Base-by-base conservation (phyloP, 2,329 filamentous ascomycete genomes). In the Fusarium ramigenum region DNA sequence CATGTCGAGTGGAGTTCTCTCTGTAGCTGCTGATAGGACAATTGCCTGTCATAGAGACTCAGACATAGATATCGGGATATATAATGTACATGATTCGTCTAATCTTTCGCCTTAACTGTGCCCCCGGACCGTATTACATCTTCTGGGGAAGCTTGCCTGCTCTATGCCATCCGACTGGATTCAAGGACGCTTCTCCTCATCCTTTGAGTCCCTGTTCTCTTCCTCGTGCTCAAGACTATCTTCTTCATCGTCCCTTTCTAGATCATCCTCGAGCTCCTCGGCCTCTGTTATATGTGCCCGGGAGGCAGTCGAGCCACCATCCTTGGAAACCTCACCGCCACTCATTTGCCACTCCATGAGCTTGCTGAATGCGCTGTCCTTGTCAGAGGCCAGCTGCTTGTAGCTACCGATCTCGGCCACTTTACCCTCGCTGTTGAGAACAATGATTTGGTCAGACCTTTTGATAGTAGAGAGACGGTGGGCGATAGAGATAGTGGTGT, bases 271-370 rank as follows among this genome's bases (percentile, higher is more conserved):
- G 30, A 88, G 84, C 76, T 86, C 85, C 78, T 90, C 87, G 9
- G 78, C 81, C 78, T 89, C 87, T 1, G 85, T 86, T 46, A 89
- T 84, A 65, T 85, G 82, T 8, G 82, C 81, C 15, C 79, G 80
- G 7, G 76, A 75, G n/a, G 78, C 80, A 28, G 72, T 78, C 53
- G 69, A 79, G 25, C 73, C 79, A 39, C 74, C 79, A 37, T 85
- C 83, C 8, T 86, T 81, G 1, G 86, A 81, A 14, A 86, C 79
- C 63, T 97, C 94, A 14, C 93, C 93, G 18, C 95, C 96, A 77
- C 89, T 96, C 90, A 98, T 93, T 84, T 99, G 96, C 95, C 95
- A 98, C 83, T 98, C 96, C 96, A 99, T 99, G 60, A 99, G 86
- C 83, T 93, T 96, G 77, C 92, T 96, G 80, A 99, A 99, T 4